phyloP scores from a whole-genome alignment of 176 grass and related monocot species.

The Cymbopogon citratus region DNA sequence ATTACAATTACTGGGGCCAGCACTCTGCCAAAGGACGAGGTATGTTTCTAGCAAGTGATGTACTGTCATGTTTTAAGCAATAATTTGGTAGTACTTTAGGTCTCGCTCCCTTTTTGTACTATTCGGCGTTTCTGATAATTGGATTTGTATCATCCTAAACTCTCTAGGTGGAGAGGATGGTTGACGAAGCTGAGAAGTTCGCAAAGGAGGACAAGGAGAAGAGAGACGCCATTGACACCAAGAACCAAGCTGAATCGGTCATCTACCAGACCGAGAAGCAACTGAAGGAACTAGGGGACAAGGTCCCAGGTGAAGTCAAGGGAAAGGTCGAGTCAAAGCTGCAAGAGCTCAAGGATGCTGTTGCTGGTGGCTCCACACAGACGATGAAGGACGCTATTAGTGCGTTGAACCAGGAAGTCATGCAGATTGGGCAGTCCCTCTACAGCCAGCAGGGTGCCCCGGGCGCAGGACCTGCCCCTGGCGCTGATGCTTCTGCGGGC shows the following conservation, averaged over 20 bases:
- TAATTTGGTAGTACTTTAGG: not conserved
- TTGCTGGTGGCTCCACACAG: conserved; percentile 44
- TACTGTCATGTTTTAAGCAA: not conserved
- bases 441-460: conserved; percentile 54
- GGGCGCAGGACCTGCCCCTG: conserved; percentile 37
- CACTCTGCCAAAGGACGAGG: conserved; percentile 63
- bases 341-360: conserved; percentile 45
- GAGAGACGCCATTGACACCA: conserved; percentile 63
- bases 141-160: not conserved
- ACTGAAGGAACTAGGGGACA: conserved; percentile 72
- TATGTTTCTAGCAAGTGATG: not conserved
- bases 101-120: not conserved
- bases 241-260: conserved; percentile 74
- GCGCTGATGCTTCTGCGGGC: conserved; percentile 25
- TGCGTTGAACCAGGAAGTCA: conserved; percentile 67
- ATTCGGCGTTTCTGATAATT: not conserved
- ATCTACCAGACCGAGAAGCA: conserved; percentile 80
- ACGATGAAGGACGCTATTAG: conserved; percentile 52
- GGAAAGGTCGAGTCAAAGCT: conserved; percentile 53
- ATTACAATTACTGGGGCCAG: conserved; percentile 69
- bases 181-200: conserved; percentile 63
- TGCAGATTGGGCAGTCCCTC: conserved; percentile 67
- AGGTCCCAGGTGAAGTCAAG: conserved; percentile 57
- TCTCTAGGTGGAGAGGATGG: conserved; percentile 67
- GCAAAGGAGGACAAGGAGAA: conserved; percentile 73